These are phyloP conservation scores for Microbotryomycetes sp. DNA, from an alignment of 1,284 basidiomycete species.

Conservation along the genomic window DNA sequence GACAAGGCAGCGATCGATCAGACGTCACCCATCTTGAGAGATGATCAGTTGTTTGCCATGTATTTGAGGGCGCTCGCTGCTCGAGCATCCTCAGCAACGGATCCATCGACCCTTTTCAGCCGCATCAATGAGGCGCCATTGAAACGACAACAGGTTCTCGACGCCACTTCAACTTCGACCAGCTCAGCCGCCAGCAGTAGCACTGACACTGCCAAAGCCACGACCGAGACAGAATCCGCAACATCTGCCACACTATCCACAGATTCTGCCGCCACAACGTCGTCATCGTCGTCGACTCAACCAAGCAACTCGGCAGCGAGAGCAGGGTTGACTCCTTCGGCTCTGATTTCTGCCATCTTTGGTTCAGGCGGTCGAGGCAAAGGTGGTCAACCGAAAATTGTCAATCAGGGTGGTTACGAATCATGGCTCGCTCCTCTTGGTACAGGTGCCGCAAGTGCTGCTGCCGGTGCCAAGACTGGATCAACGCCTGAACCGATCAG, in stretches of 20 bases:
- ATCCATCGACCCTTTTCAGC: slow-evolving; percentile 1
- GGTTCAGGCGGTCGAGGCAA: slow-evolving; percentile 24
- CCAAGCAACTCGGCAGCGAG: not conserved
- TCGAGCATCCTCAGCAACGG: not conserved
- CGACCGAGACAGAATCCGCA: not conserved
- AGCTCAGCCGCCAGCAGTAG: not conserved
- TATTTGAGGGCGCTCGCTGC: slow-evolving; percentile 25
- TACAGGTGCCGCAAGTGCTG: slow-evolving; percentile 6
- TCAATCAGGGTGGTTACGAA: slow-evolving; percentile 44
- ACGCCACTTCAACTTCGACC: not conserved
- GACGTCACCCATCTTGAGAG: slow-evolving; percentile 1
- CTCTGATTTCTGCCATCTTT: slow-evolving; percentile 31
- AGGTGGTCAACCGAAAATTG: slow-evolving; percentile 55
- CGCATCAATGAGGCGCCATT: slow-evolving; percentile 17
- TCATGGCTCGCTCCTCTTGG: slow-evolving; percentile 5
- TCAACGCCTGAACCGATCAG: slow-evolving; percentile 54
- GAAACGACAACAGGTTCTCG: slow-evolving; percentile 10
- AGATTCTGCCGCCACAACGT: not conserved
- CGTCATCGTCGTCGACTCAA: not conserved
- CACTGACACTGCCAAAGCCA: not conserved
- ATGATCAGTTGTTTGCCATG: slow-evolving; percentile 16
- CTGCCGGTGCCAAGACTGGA: not conserved
- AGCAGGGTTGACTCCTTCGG: slow-evolving; percentile 13
- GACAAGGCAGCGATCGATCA: not conserved
- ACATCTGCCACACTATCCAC: not conserved